Evolutionary conservation across 1,284 basidiomycete genomes (phyloP), one percentile per base, ranked within the genome.

Genomic region (Athelia sp.): DNA sequence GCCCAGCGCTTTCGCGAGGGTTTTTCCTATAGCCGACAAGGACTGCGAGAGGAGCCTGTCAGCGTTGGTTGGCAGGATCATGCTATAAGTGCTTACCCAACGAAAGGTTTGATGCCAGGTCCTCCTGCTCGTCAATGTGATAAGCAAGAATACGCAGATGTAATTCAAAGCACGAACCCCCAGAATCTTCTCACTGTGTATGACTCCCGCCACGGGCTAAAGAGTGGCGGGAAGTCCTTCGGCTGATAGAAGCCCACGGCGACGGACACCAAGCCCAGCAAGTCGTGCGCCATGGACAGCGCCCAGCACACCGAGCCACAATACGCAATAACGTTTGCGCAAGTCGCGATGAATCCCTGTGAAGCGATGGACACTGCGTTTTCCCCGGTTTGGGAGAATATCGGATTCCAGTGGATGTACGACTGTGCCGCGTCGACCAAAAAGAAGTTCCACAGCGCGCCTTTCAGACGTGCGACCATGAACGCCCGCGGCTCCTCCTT

Each of bases 111-210:
- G 65, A 50, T 68, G 67, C 67, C 64, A 66, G 14, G 58, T 58
- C 42, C 60, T 62, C 45, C 67, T 67, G 47, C 18, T 17, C 8
- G 19, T 21, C 11, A n/a, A n/a, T 29, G 4, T 13, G 26, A 13
- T 29, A 13, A 29, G 26, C 26, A 29, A 29, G n/a, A 29, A 29
- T 4, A 22, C 36, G 11, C 8, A 22, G 31, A 11, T 15, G 34
- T 14, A 19, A 31, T 24, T 15, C 43, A 17, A 17, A 8, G 8
- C 6, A 58, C 64, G 43, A 40, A 70, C 69, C 68, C 65, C 69
- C 70, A 71, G 42, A 68, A 59, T 9, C 59, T 58, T 21, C 68
- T 58, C 3, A 71, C 50, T 6, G 68, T 69, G 50, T 67, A 70
- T 1, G 66, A 61, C 29, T 68, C 66, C 3, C 52, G 53, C 63